Conservation (phyloP, 345 rosid species). For the Citrus medica region DNA sequence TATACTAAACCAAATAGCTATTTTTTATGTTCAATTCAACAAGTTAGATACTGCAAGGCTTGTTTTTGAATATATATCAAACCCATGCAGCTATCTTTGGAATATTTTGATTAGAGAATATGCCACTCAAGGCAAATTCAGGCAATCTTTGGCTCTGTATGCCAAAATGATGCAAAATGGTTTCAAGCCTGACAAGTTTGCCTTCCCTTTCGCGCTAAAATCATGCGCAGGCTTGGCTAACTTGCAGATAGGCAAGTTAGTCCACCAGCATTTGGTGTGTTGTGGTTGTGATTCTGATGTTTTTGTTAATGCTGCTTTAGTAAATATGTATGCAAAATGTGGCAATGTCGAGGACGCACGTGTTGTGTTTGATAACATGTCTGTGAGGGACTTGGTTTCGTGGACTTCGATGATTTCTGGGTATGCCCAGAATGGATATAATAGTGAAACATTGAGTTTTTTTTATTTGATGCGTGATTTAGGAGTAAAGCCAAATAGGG, state of each 20-base stretch:
- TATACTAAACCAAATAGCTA: background rate
- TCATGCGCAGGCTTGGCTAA: background rate
- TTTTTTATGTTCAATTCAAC: conserved; percentile 4
- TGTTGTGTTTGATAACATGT: background rate
- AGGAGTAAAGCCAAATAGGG: background rate
- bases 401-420: conserved; percentile 11
- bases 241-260: background rate
- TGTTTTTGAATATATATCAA: background rate
- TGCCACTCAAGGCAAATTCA: background rate
- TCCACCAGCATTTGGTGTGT: background rate
- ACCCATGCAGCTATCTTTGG: background rate
- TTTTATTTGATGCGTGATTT: background rate
- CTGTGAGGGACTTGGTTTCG: conserved; percentile 1
- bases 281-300: background rate
- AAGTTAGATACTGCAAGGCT: background rate
- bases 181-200: background rate
- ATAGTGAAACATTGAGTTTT: background rate
- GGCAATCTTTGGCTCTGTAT: background rate
- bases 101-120: conserved; percentile 11
- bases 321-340: background rate
- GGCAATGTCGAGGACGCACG: background rate
- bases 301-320: background rate
- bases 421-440: conserved; percentile 1
- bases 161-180: conserved; percentile 4
- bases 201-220: background rate